Evolutionary conservation across 192 early-diverging fungal species (phyloP).

Genomic region (Backusella luteola): DNA sequence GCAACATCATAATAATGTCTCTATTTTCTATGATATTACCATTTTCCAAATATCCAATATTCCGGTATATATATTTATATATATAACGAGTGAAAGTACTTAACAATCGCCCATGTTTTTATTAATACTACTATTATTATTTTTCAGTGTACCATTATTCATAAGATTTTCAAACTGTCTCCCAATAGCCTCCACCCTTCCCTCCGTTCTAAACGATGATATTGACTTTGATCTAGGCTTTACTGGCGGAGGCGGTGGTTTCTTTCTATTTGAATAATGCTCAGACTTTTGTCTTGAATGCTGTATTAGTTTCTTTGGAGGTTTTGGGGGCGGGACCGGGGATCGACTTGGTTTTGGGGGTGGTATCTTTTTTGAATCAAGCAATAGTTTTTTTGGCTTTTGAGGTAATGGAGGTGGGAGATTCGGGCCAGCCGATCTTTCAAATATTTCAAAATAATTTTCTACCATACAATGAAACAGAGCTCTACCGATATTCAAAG

Average conservation of each 20-base stretch:
- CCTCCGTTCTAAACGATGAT: conserved; percentile 2
- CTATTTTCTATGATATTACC: too few relatives aligned
- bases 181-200: conserved; percentile 21
- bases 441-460: conserved; percentile 33
- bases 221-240: conserved; percentile 33
- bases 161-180: conserved; percentile 25
- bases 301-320: conserved; percentile 2
- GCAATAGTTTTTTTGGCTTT: conserved; percentile 6
- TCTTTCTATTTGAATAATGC: conserved; percentile 1
- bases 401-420: conserved; percentile 16
- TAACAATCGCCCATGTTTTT: not conserved
- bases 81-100: not conserved
- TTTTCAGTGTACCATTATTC: not conserved
- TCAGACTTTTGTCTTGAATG: conserved; percentile 15
- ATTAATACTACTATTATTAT: not conserved
- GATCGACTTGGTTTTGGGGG: conserved; percentile 20
- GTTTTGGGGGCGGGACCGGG: not conserved
- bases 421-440: conserved; percentile 18
- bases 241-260: not conserved
- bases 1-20: too few relatives aligned
- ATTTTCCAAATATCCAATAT: not conserved
- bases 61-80: not conserved
- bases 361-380: not conserved
- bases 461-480: conserved; percentile 54
- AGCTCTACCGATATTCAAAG: conserved; percentile 49